phyloP scores from a whole-genome alignment of 805 yeast species.

The Yarrowia sp. region DNA sequence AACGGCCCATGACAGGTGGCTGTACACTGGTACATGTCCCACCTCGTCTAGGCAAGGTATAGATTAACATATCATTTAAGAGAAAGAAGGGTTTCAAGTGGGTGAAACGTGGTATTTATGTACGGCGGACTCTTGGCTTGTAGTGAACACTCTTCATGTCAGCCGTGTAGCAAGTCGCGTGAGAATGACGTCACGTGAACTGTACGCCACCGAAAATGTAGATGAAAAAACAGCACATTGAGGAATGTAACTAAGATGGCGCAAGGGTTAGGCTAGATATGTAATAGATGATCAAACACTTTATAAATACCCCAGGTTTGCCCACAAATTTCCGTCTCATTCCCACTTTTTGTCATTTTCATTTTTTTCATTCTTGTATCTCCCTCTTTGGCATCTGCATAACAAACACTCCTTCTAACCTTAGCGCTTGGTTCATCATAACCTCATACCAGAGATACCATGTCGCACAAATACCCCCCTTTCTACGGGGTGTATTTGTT shows the following conservation, averaged over 20 bases:
- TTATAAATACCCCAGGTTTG: not conserved
- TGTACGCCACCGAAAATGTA: constrained; percentile 4
- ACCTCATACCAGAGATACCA: constrained; percentile 21
- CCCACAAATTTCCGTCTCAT: not conserved
- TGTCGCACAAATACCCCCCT: constrained; percentile 33
- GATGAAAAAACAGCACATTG: too few relatives aligned
- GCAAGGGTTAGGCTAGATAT: too few relatives aligned
- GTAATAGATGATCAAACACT: too few relatives aligned
- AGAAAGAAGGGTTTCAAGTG: not conserved
- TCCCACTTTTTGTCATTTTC: too few relatives aligned
- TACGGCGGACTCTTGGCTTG: not conserved
- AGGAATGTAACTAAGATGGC: too few relatives aligned
- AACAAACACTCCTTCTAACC: not conserved
- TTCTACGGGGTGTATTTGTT: constrained; percentile 78
- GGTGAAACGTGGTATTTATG: too few relatives aligned
- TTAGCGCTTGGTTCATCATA: not conserved
- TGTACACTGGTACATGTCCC: constrained; percentile 1
- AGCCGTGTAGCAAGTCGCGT: not conserved
- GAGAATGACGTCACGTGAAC: constrained; percentile 1
- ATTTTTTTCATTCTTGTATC: too few relatives aligned
- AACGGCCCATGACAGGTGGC: constrained; percentile 7
- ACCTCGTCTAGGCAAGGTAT: constrained; percentile 15
- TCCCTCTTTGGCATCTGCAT: not conserved
- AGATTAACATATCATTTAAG: constrained; percentile 32
- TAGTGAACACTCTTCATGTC: not conserved